Base-by-base conservation (phyloP, 257 asterid species). In the Capsicum pubescens region DNA sequence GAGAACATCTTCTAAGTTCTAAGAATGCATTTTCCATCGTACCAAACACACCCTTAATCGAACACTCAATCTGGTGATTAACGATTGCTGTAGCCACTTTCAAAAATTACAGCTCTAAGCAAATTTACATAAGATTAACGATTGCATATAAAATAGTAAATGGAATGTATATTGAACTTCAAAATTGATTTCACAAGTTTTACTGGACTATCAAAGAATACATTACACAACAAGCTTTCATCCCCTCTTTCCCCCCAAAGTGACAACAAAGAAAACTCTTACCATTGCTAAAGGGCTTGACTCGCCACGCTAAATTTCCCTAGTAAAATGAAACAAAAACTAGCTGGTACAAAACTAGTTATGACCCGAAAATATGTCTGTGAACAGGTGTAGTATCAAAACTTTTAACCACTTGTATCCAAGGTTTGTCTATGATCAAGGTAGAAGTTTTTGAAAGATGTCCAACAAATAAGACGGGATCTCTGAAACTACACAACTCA, bases 351-450 rank as follows among this genome's bases (percentile, higher is more conserved):
- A 8, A 71, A 17, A 44, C 58, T 57, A 64, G 81, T 87, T 87
- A 97, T 82, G 97, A 91, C 88, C 99, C 99, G 77, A 68, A 97
- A 50, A 95, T 90, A 87, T 95, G 97, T 91, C 94, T 95, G 90
- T 97, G 98, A 89, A 97, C 94, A 83, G 99, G 99, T 83, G 88
- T 88, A 61, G 93, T 50, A 67, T 93, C 98, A n/a, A 97, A 93
- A 82, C 90, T 61, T 87, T 89, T 88, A 72, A 91, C 92, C 39
- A 94, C 99, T 87, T 89, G 87, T 86, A 83, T 83, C 99, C 99
- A 95, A 36, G 98, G 97, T 84, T 93, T 95, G 90, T 95, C 98
- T 85, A 97, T 89, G 93, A 95, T 91, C 95, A 95, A 87, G 66
- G 93, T 87, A 8, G 99, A 92, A 50, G 90, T 92, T 89, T 88